phyloP scores from a whole-genome alignment of 148 eudicot genomes.

The Rhododendron mucronatum region DNA sequence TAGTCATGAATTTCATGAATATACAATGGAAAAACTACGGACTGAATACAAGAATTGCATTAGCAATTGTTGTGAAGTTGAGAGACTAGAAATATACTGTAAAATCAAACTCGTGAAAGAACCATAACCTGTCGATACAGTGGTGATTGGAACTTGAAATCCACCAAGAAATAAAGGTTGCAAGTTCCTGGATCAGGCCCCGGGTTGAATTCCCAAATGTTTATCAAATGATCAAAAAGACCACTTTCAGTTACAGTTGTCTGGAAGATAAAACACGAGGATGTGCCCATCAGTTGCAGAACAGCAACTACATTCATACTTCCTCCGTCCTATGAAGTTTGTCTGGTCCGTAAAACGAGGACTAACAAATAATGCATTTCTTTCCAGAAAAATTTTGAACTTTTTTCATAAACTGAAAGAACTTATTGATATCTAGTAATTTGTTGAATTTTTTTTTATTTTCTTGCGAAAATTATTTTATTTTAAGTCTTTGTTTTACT shows the following conservation, averaged over 20 bases:
- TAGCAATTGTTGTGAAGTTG: not conserved
- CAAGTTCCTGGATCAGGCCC: constrained; percentile 87
- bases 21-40: not conserved
- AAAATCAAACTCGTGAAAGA: not conserved
- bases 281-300: constrained; percentile 8
- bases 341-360: no score
- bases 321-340: no score
- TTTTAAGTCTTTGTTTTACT: no score
- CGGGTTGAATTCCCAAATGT: constrained; percentile 86
- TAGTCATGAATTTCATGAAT: not conserved
- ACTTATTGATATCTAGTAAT: no score
- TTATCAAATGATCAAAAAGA: constrained; percentile 93
- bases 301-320: not conserved
- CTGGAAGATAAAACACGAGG: constrained; percentile 32
- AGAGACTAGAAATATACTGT: not conserved
- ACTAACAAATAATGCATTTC: no score
- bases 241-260: constrained; percentile 74
- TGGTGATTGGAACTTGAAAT: constrained; percentile 94
- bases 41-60: not conserved
- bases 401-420: no score
- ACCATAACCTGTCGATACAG: constrained; percentile 83
- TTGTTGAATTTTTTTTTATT: no score
- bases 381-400: no score
- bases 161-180: constrained; percentile 78
- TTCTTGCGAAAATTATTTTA: no score